Evolutionary conservation across 208 protist genomes (phyloP).

Genomic region (Crithidia fasciculata): DNA sequence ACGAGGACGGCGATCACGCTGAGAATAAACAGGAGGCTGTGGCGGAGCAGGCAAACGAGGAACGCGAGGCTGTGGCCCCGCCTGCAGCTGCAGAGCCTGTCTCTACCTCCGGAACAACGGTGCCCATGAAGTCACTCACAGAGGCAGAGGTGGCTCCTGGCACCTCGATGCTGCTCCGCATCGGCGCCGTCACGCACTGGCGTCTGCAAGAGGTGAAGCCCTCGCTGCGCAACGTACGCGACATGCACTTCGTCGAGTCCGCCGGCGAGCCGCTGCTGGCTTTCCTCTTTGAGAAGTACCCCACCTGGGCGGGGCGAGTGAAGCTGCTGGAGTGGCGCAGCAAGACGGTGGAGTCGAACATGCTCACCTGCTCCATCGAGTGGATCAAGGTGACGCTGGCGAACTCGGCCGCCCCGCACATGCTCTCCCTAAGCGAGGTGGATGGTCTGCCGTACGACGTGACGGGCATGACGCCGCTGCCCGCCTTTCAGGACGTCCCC

Average conservation of each 20-base stretch:
- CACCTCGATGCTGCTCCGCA: slow-evolving; percentile 28
- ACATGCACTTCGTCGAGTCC: slow-evolving; percentile 87
- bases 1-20: slow-evolving; percentile 56
- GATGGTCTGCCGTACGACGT: slow-evolving; percentile 81
- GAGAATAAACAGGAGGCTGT: slow-evolving; percentile 1
- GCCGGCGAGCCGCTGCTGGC: slow-evolving; percentile 78
- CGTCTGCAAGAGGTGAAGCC: slow-evolving; percentile 48
- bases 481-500: slow-evolving; percentile 60
- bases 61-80: neutral
- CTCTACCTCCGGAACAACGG: neutral
- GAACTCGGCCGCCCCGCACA: slow-evolving; percentile 39
- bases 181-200: slow-evolving; percentile 53
- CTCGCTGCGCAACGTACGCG: slow-evolving; percentile 78
- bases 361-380: slow-evolving; percentile 79
- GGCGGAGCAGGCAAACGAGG: neutral
- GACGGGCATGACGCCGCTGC: slow-evolving; percentile 80
- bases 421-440: slow-evolving; percentile 81
- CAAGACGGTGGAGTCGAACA: slow-evolving; percentile 74
- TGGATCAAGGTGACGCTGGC: slow-evolving; percentile 72
- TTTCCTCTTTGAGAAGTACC: slow-evolving; percentile 76
- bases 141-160: slow-evolving; percentile 3
- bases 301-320: slow-evolving; percentile 87
- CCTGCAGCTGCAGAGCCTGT: neutral
- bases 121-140: neutral
- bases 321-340: slow-evolving; percentile 84